These are phyloP conservation scores for Triticum urartu DNA, from an alignment of 176 grass and related monocot genomes.

Conservation along the genomic window DNA sequence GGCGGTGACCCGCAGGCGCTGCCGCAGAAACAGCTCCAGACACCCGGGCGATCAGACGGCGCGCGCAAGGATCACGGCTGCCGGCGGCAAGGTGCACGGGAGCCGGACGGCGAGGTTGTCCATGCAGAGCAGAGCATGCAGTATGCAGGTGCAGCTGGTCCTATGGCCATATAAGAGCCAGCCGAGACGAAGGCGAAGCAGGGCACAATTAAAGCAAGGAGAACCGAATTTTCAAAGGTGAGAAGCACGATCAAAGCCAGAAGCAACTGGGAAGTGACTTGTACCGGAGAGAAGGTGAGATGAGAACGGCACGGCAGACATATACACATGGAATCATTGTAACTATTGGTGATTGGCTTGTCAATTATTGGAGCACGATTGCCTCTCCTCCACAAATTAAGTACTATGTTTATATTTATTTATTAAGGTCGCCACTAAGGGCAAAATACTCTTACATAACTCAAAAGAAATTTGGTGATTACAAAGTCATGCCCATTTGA, in stretches of 20 bases:
- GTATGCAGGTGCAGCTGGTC: not conserved
- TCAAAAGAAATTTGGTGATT: no score
- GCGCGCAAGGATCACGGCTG: not conserved
- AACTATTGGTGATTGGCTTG: not conserved
- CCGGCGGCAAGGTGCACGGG: constrained; percentile 9
- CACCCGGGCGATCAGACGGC: not conserved
- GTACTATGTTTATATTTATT: not conserved
- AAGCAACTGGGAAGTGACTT: not conserved
- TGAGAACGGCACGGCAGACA: not conserved
- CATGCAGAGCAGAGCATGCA: constrained; percentile 29
- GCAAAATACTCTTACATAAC: no score
- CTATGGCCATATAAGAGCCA: constrained; percentile 22
- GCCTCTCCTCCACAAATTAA: not conserved
- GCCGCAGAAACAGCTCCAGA: not conserved
- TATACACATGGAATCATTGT: not conserved
- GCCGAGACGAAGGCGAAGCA: not conserved
- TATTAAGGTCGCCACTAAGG: not conserved
- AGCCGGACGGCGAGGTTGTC: not conserved
- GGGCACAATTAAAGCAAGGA: not conserved
- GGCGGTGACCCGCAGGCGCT: not conserved
- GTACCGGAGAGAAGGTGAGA: constrained; percentile 7
- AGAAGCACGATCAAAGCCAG: not conserved
- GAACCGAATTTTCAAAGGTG: constrained; percentile 1
- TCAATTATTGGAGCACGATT: constrained; percentile 29
- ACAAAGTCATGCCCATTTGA: no score